Evolutionary conservation across 2,329 filamentous ascomycete species (phyloP), one percentile per base, ranked within the genome.

Genomic region (Celoporthe dispersa): DNA sequence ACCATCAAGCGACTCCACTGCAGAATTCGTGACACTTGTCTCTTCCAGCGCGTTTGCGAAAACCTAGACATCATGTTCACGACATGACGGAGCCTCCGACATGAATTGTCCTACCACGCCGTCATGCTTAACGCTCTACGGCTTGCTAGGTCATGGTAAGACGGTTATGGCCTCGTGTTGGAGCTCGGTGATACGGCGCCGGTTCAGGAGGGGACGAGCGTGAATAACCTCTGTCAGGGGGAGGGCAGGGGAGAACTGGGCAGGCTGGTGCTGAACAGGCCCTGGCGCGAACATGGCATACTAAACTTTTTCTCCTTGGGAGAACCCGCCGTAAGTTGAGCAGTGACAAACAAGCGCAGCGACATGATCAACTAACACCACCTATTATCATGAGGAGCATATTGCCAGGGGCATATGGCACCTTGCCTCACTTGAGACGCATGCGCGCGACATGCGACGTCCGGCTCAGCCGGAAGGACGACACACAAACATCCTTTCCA

Each of bases 1-100:
- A 31, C 53, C 53, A 16, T 57, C 28, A 57, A 57, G 16, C 22
- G 31, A 25, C 44, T 65, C 62, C 63, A 65, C 48, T 41, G 22
- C 19, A 51, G 16, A 44, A 48, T 7, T 31, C 12, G 35, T 60
- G 35, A 60, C 64, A 66, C 51, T 66, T 59, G 53, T 60, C 41
- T 31, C 37, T 60, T 37, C n/a, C 37, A 39, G 2, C 33, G 25
- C 39, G 19, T 16, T 12, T 28, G 25, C 6, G 25, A 44, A 25
- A 44, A 33, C 28, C 35, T 39, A 11, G 19, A 31, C 31, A 59
- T n/a, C 31, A 6, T 28, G n/a, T 53, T 28, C n/a, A 48, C n/a
- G n/a, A 9, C 19, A 48, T 48, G 51, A 31, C 53, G 25, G 53
- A 16, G 14, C 11, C 12, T 57, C 25, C 53, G 14, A 57, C 14